Base-by-base conservation (phyloP, 164 flowering plant species). In the Euptelea pleiosperma region DNA sequence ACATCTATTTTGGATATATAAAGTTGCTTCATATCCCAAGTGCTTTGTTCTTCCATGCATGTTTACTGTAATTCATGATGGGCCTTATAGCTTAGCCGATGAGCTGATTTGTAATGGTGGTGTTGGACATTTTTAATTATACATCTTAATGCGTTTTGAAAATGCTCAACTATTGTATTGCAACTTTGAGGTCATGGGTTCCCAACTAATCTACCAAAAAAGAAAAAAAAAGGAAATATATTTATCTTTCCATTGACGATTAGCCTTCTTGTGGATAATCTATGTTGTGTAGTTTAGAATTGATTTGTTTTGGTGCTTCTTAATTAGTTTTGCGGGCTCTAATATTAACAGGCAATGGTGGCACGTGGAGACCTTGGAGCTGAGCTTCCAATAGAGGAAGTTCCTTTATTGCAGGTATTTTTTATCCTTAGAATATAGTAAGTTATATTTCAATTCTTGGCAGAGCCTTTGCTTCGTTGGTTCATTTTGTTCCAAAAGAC, bases 321-420 rank as follows among this genome's bases (percentile, higher is more conserved):
- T 19, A 34, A n/a, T 26, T 36, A 6, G 14, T n/a, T 19, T 55
- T 3, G 21, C 4, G 12, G 40, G 11, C 42, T 24, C 35, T 56
- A 31, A 36, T 64, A 16, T 31, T 72, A 45, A 55, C 56, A 93
- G 98, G 98, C 97, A 60, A 93, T 93, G 98, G 96, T 93, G 53
- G 98, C 98, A 53, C 88, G 98, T 63, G 98, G 98, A 55, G 97
- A 93, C 66, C 92, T 93, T 49, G 98, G 98, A 63, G 98, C 97
- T 63, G 98, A 93, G 66, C 91, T 93, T 67, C 98, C 98, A 57
- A 84, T 90, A 66, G 97, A 93, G 72, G 96, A 90, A 46, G 97
- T 93, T 48, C 98, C 98, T 52, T 48, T 93, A 33, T 78, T 93
- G 76, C 98, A 93, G 96, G 98, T 90, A 72, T 14, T 56, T 60